Percentiles rank a stretch among this genome's conserved stretches.
Evolutionary conservation across 306 rosid genomes (phyloP).

Genomic region (Mimosa pudica): DNA sequence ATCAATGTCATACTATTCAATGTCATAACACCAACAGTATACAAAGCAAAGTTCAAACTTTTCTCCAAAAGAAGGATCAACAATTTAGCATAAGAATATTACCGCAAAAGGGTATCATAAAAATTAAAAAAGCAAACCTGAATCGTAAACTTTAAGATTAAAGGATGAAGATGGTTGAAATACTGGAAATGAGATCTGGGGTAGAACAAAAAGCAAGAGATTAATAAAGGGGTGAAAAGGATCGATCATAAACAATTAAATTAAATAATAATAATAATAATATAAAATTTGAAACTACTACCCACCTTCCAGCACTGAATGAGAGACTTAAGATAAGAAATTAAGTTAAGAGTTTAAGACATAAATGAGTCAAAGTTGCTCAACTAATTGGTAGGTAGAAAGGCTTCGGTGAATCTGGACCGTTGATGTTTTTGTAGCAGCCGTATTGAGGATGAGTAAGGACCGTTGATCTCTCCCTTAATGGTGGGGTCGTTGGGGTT

Average conservation of each 20-base stretch:
- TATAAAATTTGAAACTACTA: not conserved
- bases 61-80: not conserved
- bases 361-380: not conserved
- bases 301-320: not conserved
- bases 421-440: not conserved
- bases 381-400: conserved; percentile 16
- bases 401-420: not conserved
- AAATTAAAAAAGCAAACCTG: not conserved
- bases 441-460: not conserved
- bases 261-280: no score
- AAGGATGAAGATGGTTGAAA: not conserved
- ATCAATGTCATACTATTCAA: not conserved
- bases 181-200: conserved; percentile 13
- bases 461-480: not conserved
- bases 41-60: not conserved
- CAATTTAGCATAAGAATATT: not conserved
- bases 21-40: not conserved
- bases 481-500: not conserved
- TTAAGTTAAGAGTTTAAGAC: not conserved
- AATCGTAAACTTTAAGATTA: not conserved
- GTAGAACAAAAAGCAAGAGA: not conserved
- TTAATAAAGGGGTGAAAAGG: not conserved
- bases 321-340: not conserved
- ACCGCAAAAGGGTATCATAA: not conserved
- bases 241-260: not conserved